Base-by-base conservation (phyloP, 176 grass and related monocot species). In the Dendrocalamus sinicus region DNA sequence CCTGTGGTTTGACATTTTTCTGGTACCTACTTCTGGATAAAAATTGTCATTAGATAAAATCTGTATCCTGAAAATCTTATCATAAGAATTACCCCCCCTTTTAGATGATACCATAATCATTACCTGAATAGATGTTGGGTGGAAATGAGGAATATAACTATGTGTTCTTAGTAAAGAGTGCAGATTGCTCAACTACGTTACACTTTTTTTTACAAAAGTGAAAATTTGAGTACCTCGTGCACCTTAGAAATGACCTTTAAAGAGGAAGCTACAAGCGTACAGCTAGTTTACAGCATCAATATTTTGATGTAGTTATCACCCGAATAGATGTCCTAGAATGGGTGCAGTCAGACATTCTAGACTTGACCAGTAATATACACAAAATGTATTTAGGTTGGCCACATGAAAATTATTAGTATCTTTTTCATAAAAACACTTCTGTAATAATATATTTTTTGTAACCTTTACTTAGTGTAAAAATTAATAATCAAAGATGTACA, bases 81-180 rank as follows among this genome's bases (percentile, higher is more conserved):
- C 9, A 50, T 39, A 67, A 80, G 44, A 45, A 22, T 79, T 80
- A 22, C 17, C 78, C 62, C 62, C 43, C 24, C 12, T 78, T 32
- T 79, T 59, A 43, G 23, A 79, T 5, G 23, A 63, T 46, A 26
- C n/a, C 43, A 64, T 78, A 45, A 48, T 65, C 23, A 66, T 48
- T 48, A 50, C 10, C 23, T 28, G 3, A 39, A 39, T 39, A 39
- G 37, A 39, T 39, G 7, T 28, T 48, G 12, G 43, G 41, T 15
- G 41, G 44, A 80, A 37, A 67, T 67, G 26, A 67, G 44, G 44
- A 80, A 50, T 65, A 51, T 37, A 66, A 66, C 9, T 80, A 80
- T 48, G 26, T 20, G 15, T 66, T 35, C 30, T 16, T 65, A 79
- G 24, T 19, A 12, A 28, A 61, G 19, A 50, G 16, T 65, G 16